Evolutionary conservation across 257 asterid species (phyloP), one percentile per base, ranked within the genome.

Genomic region (Scutellaria baicalensis): DNA sequence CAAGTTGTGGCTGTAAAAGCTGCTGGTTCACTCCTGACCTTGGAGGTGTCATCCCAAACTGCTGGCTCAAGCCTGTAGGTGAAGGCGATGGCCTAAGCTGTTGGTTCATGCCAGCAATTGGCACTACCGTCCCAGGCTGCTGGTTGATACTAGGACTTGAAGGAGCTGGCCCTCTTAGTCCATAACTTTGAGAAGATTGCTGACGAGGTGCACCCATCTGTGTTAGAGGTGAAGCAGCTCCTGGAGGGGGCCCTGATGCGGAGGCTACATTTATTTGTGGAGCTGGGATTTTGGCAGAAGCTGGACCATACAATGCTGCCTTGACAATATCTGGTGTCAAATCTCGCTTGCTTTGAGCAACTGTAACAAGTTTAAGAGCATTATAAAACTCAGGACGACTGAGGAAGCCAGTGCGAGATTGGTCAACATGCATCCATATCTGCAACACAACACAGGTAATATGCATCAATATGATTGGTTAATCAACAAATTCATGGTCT

Each of bases 361-460:
- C 97, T 2, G 98, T 93, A 56, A 93, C 96, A 60, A 93, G 96
- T 84, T 86, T 93, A 49, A 93, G 97, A 75, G 96, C 97, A 78
- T 90, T 93, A 78, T 82, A 90, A 79, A 93, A 93, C 79, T 91
- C 98, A 17, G 86, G 78, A 42, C 92, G 96, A 68, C 89, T 74
- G 42, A 93, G 97, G 79, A 69, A 90, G 44, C 97, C 98, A 65
- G 70, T 79, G 60, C 68, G 92, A 58, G 80, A 89, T 80, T 87
- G 93, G 73, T 93, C 97, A 58, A 92, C 94, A 67, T 82, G 85
- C 80, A 64, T 80, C 97, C 97, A 93, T 85, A 93, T 87, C 98
- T 93, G 88, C 90, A 87, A 66, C 59, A n/a, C n/a, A n/a, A n/a
- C n/a, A 33, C 38, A 55, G 21, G 35, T 18, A 11, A 69, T 63